Evolutionary conservation across 495 filamentous ascomycete species (phyloP), one percentile per base, ranked within the genome.

Genomic region (Platismatia glauca): DNA sequence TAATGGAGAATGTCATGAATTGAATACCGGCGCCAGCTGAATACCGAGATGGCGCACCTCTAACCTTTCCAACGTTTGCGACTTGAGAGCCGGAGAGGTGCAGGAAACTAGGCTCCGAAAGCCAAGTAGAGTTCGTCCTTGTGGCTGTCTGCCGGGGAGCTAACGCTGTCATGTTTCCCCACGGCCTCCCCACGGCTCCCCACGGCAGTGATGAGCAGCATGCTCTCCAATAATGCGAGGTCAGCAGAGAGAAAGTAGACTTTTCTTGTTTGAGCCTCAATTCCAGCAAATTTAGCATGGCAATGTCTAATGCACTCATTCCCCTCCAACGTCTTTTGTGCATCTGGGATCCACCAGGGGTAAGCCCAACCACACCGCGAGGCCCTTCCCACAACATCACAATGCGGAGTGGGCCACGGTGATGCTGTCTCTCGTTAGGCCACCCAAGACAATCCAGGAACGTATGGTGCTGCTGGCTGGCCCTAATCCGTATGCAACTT

Each of bases 121-220:
- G n/a, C 27, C 13, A 39, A n/a, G 41, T 52, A 29, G 7, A 31
- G 27, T 31, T 53, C 27, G n/a, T 33, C 50, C 50, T 53, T 53
- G 50, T 53, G 50, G 50, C 50, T 53, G 16, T 16, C 15, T 52
- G 48, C 48, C 48, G 48, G 48, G 27, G 33, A 53, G 50, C 50
- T 53, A 53, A 12, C 20, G 50, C 50, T 53, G 50, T 53, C 29
- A 53, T 0, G 13, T 18, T 12, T 31, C 4, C 12, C 41, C 41
- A 44, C 41, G 41, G 39, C 39, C n/a, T 20, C 46, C 22, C 46
- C 24, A 27, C 46, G 46, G 0, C 46, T 27, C 24, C 46, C 46
- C 46, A 50, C 46, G 22, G 46, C 9, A 48, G 8, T 48, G n/a
- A 27, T 24, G 8, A 48, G 6, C 34, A 18, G 39, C 39, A 41